phyloP scores from a whole-genome alignment of 2,329 filamentous ascomycete genomes.

The Alternaria rosae region DNA sequence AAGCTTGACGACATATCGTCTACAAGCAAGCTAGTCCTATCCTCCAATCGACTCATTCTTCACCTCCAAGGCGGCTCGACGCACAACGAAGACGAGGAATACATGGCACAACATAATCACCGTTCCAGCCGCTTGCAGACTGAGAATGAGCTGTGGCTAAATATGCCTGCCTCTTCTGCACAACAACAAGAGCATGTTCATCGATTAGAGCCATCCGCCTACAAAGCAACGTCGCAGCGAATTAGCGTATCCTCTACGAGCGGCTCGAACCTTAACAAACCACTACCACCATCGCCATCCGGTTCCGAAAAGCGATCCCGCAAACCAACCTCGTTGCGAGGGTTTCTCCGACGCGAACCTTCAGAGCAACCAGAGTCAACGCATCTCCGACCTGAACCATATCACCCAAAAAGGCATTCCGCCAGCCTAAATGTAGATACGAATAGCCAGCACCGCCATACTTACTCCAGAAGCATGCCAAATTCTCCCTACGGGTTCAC shows the following conservation, averaged over 20 bases:
- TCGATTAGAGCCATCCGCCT: conserved; percentile 34
- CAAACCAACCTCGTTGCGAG: conserved; percentile 34
- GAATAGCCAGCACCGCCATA: conserved; percentile 23
- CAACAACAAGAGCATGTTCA: conserved; percentile 18
- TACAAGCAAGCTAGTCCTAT: conserved; percentile 25
- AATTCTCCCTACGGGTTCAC: conserved; percentile 36
- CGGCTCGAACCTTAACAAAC: conserved; percentile 37
- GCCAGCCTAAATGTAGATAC: conserved; percentile 33
- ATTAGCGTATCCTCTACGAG: conserved; percentile 24
- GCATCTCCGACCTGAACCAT: conserved; percentile 33
- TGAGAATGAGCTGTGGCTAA: conserved; percentile 43
- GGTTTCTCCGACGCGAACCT: conserved; percentile 36
- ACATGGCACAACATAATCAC: conserved; percentile 33
- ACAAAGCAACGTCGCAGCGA: conserved; percentile 36
- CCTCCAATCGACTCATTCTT: conserved; percentile 27
- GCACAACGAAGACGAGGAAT: conserved; percentile 11
- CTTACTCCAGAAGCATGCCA: conserved; percentile 46
- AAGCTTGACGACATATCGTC: conserved; percentile 32
- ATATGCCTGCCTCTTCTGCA: conserved; percentile 29
- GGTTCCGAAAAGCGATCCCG: conserved; percentile 32
- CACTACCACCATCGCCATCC: conserved; percentile 38
- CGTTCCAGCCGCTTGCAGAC: conserved; percentile 24
- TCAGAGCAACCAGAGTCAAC: conserved; percentile 29
- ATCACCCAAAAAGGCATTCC: conserved; percentile 25
- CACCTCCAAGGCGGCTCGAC: conserved; percentile 21